Percentiles rank a stretch among this genome's conserved stretches.
phyloP scores from a whole-genome alignment of 805 yeast species.

The Maudiozyma saulgeensis region DNA sequence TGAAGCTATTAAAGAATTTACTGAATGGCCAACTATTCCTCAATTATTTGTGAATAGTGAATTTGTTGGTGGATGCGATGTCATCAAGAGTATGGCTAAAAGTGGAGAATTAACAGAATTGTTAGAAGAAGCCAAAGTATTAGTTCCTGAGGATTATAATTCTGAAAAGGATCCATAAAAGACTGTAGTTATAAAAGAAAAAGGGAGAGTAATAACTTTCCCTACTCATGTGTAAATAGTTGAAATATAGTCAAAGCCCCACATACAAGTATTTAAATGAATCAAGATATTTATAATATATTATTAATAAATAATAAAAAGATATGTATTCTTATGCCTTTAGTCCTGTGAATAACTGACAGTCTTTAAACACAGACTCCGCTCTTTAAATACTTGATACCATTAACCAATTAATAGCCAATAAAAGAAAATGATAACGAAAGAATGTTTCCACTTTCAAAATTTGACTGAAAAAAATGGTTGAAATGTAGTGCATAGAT shows the following conservation, averaged over 20 bases:
- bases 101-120: slow-evolving; percentile 83
- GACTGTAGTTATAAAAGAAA: not conserved
- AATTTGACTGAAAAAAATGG: too few species aligned
- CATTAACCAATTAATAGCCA: not conserved
- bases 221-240: not conserved
- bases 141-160: slow-evolving; percentile 66
- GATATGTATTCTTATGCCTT: slow-evolving; percentile 33
- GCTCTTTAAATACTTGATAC: slow-evolving; percentile 14
- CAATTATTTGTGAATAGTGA: slow-evolving; percentile 86
- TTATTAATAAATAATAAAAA: not conserved
- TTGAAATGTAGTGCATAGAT: too few species aligned
- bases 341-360: slow-evolving; percentile 30
- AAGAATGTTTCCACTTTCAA: too few species aligned
- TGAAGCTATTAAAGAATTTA: slow-evolving; percentile 89
- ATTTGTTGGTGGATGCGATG: slow-evolving; percentile 96
- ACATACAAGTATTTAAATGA: not conserved
- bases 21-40: slow-evolving; percentile 98
- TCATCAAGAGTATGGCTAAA: slow-evolving; percentile 82
- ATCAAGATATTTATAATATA: not conserved
- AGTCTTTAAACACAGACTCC: slow-evolving; percentile 32
- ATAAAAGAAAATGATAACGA: too few species aligned
- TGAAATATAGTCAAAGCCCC: not conserved
- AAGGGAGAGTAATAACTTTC: not conserved
- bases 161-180: not conserved
- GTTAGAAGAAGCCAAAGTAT: slow-evolving; percentile 66